Evolutionary conservation across 768 basidiomycete genomes (phyloP).

Genomic region (Strobilomyces confusus): DNA sequence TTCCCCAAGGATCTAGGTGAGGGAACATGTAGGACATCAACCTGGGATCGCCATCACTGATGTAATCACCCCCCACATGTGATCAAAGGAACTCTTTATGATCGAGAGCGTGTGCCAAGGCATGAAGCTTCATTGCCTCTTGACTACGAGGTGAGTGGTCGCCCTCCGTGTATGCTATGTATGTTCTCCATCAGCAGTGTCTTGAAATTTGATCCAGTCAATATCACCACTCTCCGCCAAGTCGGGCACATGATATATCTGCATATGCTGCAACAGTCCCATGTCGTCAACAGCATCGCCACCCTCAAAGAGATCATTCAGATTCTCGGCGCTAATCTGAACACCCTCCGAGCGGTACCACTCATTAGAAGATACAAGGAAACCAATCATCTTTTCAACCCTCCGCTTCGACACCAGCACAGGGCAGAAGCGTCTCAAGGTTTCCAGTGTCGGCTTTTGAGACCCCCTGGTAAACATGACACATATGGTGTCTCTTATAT

Average conservation of each 20-base stretch:
- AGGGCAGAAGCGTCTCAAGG: not conserved
- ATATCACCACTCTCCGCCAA: not conserved
- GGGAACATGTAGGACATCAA: not conserved
- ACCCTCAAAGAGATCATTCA: not conserved
- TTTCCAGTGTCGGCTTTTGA: rapidly evolving
- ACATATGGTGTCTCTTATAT: not conserved
- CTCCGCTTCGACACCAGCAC: not conserved
- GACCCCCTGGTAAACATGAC: not conserved
- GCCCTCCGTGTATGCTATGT: not conserved
- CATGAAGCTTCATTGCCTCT: not conserved
- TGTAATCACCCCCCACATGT: not conserved
- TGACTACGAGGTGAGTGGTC: not conserved
- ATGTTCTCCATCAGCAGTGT: not conserved
- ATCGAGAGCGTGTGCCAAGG: not conserved
- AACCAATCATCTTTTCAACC: not conserved
- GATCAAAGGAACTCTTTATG: not conserved
- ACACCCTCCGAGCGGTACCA: not conserved
- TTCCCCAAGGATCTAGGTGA: not conserved
- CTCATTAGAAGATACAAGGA: not conserved
- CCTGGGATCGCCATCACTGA: not conserved
- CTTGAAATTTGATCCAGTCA: not conserved
- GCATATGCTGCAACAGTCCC: not conserved
- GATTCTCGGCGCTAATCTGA: not conserved
- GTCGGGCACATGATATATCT: not conserved
- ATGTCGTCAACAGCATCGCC: no score